Percentiles rank a stretch among this genome's conserved stretches.
These are phyloP conservation scores for Pyrus bretschneideri DNA, from an alignment of 306 rosid species.

Conservation along the genomic window DNA sequence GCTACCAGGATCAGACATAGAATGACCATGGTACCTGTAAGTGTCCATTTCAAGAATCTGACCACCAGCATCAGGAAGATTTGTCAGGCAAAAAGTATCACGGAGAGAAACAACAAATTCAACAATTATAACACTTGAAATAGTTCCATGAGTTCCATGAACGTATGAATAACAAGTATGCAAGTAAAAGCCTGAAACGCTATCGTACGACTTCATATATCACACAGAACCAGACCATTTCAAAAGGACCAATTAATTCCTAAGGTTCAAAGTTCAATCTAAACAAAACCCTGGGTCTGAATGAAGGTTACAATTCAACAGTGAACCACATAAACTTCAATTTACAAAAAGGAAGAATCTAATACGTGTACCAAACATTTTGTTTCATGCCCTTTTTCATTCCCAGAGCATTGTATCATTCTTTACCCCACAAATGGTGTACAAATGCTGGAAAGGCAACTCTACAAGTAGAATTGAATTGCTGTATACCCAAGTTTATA, in stretches of 20 bases:
- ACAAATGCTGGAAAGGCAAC: not conserved
- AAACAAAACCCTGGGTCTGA: not conserved
- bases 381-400: not conserved
- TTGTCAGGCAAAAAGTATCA: constrained; percentile 10
- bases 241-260: not conserved
- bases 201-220: not conserved
- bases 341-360: not conserved
- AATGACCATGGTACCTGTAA: constrained; percentile 96
- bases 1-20: constrained; percentile 99
- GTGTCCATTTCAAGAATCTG: constrained; percentile 99
- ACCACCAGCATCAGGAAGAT: constrained; percentile 19
- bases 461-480: not conserved
- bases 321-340: not conserved
- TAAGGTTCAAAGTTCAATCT: not conserved
- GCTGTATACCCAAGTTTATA: not conserved
- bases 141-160: not conserved
- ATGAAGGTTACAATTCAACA: not conserved
- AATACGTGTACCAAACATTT: not conserved
- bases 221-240: not conserved
- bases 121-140: not conserved
- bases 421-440: not conserved
- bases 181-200: not conserved
- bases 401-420: not conserved
- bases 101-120: constrained; percentile 1
- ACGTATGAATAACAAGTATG: not conserved